Percentiles rank a stretch among this genome's conserved stretches.
Evolutionary conservation across 2,329 filamentous ascomycete species (phyloP).

Genomic region (Curvularia sp.): DNA sequence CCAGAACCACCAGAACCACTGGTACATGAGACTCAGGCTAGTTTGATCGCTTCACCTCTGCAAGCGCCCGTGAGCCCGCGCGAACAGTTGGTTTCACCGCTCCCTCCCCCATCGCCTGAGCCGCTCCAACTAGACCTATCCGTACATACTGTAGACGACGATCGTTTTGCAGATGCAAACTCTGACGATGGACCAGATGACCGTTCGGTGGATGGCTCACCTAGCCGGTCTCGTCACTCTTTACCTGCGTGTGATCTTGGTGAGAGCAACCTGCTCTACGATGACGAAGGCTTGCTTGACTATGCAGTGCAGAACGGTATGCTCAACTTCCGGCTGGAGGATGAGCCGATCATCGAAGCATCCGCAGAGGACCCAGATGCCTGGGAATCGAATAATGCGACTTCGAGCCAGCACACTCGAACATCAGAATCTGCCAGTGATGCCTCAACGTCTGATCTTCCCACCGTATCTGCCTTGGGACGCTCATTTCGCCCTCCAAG

Average conservation of each 20-base stretch:
- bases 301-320: constrained; percentile 46
- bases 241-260: constrained; percentile 26
- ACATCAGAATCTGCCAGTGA: constrained; percentile 26
- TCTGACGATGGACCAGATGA: constrained; percentile 45
- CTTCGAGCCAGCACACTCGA: constrained; percentile 22
- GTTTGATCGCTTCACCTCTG: constrained; percentile 5
- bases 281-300: constrained; percentile 46
- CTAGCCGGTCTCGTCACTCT: constrained; percentile 19
- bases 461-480: constrained; percentile 38
- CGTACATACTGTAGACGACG: constrained; percentile 47
- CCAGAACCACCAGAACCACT: not conserved
- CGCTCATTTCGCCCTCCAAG: constrained; percentile 24
- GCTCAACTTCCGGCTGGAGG: constrained; percentile 36
- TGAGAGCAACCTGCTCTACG: constrained; percentile 44
- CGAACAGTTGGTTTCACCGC: constrained; percentile 5
- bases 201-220: constrained; percentile 16
- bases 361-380: constrained; percentile 6
- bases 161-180: constrained; percentile 53
- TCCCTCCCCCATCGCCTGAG: constrained; percentile 13
- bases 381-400: constrained; percentile 20
- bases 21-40: constrained; percentile 3
- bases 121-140: constrained; percentile 32
- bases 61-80: constrained; percentile 9
- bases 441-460: constrained; percentile 27
- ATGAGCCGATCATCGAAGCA: constrained; percentile 15